Evolutionary conservation across 495 filamentous ascomycete species (phyloP).

Genomic region (Podospora fimiseda): DNA sequence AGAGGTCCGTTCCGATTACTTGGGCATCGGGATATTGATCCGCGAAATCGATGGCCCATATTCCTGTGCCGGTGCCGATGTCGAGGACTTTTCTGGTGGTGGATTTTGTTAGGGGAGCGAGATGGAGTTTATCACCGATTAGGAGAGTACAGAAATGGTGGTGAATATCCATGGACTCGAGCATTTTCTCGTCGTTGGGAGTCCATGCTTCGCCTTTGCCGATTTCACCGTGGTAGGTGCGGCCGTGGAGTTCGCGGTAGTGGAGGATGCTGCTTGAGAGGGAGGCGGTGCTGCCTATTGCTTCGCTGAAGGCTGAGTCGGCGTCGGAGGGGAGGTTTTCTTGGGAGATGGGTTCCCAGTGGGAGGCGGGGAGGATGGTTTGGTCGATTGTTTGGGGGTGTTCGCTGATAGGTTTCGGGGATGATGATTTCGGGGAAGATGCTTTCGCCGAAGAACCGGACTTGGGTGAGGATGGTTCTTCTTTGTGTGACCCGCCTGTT

Average conservation of each 20-base stretch:
- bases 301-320: neutral
- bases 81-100: constrained; percentile 50
- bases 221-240: constrained; percentile 30
- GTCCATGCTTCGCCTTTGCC: constrained; percentile 9
- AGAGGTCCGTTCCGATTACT: constrained; percentile 59
- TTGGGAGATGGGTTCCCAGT: neutral
- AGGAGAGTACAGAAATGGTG: neutral
- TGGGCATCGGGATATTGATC: constrained; percentile 49
- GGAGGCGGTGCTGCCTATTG: constrained; percentile 29
- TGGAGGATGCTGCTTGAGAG: constrained; percentile 41
- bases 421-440: too few species aligned
- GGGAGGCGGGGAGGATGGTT: constrained; percentile 4
- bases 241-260: constrained; percentile 38
- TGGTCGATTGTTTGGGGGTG: neutral
- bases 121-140: neutral
- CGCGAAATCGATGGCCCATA: constrained; percentile 18
- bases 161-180: constrained; percentile 22
- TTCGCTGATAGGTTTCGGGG: too few species aligned
- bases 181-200: constrained; percentile 22
- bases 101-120: neutral
- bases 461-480: neutral
- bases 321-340: neutral
- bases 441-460: neutral
- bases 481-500: neutral
- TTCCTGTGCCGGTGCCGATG: constrained; percentile 56